Percentiles rank a stretch among this genome's conserved stretches.
These are phyloP conservation scores for Xylona heveae DNA, from an alignment of 495 filamentous ascomycete genomes.

Conservation along the genomic window DNA sequence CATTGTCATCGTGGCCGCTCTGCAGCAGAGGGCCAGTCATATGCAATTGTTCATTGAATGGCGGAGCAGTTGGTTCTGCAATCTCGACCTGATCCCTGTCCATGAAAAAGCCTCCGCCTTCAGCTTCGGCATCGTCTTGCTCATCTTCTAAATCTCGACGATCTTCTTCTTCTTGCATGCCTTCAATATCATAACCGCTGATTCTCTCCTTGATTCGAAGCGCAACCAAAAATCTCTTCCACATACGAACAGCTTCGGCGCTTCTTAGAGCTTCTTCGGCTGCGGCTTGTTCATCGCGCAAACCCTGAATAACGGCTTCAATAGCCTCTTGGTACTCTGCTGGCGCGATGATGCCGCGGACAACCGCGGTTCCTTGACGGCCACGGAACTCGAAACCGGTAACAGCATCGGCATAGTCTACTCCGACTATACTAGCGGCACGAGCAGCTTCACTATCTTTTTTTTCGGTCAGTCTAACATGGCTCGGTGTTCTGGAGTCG, in stretches of 20 bases:
- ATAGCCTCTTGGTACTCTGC: slow-evolving; percentile 48
- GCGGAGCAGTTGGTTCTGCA: slow-evolving; percentile 6
- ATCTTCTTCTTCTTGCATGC: slow-evolving; percentile 11
- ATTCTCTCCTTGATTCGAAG: slow-evolving; percentile 64
- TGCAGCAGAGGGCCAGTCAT: no score
- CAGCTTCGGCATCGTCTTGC: slow-evolving; percentile 11
- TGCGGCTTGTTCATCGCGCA: slow-evolving; percentile 38
- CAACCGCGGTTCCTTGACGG: slow-evolving; percentile 57
- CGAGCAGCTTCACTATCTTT: slow-evolving; percentile 39
- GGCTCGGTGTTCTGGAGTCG: no score
- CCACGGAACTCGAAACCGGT: slow-evolving; percentile 78
- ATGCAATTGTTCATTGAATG: slow-evolving; percentile 7
- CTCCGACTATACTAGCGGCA: slow-evolving; percentile 53
- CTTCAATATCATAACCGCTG: slow-evolving; percentile 34
- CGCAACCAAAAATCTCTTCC: slow-evolving; percentile 55
- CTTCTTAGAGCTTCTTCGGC: slow-evolving; percentile 32
- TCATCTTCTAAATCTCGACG: slow-evolving; percentile 10
- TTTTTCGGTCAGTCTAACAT: no score
- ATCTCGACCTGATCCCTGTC: slow-evolving; percentile 21
- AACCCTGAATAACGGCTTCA: slow-evolving; percentile 36
- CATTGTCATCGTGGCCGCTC: slow-evolving; percentile 1
- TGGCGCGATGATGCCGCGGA: slow-evolving; percentile 57
- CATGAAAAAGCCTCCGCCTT: slow-evolving; percentile 22
- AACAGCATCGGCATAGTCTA: slow-evolving; percentile 79
- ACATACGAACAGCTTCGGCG: slow-evolving; percentile 39